Conservation (phyloP, 1,139 yeast genomes). For the Yamadazyma membranifaciens region DNA sequence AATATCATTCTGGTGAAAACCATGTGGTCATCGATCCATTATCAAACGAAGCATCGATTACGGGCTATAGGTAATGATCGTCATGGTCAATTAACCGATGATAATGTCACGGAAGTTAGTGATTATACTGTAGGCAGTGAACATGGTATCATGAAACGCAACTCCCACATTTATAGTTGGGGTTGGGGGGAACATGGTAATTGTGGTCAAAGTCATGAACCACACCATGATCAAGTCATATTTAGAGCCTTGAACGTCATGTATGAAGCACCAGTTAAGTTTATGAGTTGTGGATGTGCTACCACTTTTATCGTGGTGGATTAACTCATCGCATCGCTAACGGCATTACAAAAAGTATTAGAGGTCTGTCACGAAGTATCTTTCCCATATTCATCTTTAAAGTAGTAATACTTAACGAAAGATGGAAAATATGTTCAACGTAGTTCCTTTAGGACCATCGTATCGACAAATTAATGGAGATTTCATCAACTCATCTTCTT, state of each 20-base stretch:
- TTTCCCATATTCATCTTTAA: slow-evolving; percentile 74
- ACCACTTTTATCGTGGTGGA: slow-evolving; percentile 24
- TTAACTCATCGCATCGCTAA: no score
- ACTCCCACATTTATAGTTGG: slow-evolving; percentile 62
- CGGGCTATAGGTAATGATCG: slow-evolving; percentile 69
- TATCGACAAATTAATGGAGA: slow-evolving; percentile 42
- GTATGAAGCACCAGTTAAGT: slow-evolving; percentile 28
- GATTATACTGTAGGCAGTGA: slow-evolving; percentile 68
- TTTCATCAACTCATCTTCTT: slow-evolving; percentile 8
- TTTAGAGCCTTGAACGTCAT: slow-evolving; percentile 39
- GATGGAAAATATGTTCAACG: slow-evolving; percentile 83
- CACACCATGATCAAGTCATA: slow-evolving; percentile 26
- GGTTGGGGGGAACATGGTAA: slow-evolving; percentile 99
- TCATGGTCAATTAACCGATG: slow-evolving; percentile 63
- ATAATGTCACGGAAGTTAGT: slow-evolving; percentile 9
- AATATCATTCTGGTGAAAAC: slow-evolving; percentile 27
- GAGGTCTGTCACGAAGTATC: slow-evolving; percentile 67
- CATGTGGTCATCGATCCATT: slow-evolving; percentile 86
- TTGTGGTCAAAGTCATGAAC: slow-evolving; percentile 54
- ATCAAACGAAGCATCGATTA: slow-evolving; percentile 25
- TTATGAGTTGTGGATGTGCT: slow-evolving; percentile 45
- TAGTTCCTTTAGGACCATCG: slow-evolving; percentile 60
- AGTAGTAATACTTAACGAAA: slow-evolving; percentile 44
- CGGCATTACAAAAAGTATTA: background rate
- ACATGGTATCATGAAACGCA: slow-evolving; percentile 58